Evolutionary conservation across 2,329 filamentous ascomycete genomes (phyloP), one percentile per base, ranked within the genome.

Genomic region (Claviceps digitariae): DNA sequence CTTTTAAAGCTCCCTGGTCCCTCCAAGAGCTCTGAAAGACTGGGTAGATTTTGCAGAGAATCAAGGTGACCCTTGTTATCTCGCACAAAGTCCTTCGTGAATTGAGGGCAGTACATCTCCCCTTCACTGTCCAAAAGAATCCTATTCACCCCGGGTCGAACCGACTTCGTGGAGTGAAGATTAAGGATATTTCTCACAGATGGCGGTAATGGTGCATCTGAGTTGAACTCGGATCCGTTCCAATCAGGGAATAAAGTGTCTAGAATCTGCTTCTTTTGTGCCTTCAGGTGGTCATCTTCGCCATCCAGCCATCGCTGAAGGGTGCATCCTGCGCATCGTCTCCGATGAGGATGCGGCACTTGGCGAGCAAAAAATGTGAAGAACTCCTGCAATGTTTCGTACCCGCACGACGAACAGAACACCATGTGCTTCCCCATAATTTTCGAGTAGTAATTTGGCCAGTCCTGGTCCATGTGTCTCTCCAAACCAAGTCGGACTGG

Each of bases 361-460:
- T 13, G 4, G 2, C 57, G 55, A 10, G 38, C 48, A 0, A 44
- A 8, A 2, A 34, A 23, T 0, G 55, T 52, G 47, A 64, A 70
- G 27, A 70, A 66, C 4, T 68, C 63, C n/a, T 58, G 29, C 1
- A 65, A 53, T 34, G 62, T 62, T 25, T 65, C 59, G 50, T 67
- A 64, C 1, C 68, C 68, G 20, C 68, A 70, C 1, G 65, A 69
- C 0, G 57, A 61, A 50, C 68, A 71, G 40, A 67, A 67, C 0
- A 60, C 9, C 2, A 63, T 48, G 2, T 54, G 21, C 3, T 52
- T 46, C 0, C 58, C 64, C 65, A 67, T 65, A 6, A 48, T n/a
- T 0, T 52, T 4, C 1, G 51, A 50, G 52, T 67, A 69, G 45
- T 59, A 66, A 0, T 45, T 34, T 0, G 56, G 54, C 57, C 58